Conservation (phyloP, 768 basidiomycete genomes). For the Trametes meyenii region DNA sequence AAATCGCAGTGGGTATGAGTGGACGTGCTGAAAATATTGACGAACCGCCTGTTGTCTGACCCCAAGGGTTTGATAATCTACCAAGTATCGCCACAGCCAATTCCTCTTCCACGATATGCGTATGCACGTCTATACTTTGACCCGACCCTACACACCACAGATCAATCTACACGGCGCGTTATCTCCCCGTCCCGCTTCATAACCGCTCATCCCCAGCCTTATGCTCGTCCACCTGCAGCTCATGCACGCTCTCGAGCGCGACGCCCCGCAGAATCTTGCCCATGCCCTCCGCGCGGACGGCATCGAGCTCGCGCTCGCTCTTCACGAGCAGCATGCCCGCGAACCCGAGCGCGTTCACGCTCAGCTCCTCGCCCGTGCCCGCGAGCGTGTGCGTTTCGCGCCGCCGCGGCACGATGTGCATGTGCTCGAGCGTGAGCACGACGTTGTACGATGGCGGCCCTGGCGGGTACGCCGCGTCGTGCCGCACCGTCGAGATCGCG, state of each 20-base stretch:
- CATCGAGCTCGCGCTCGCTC: conserved; percentile 74
- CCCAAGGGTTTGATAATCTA: too few relatives aligned
- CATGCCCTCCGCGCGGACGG: conserved; percentile 64
- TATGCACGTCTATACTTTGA: too few relatives aligned
- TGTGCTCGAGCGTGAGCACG: conserved; percentile 77
- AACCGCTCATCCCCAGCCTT: conserved; percentile 11
- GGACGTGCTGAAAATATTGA: too few relatives aligned
- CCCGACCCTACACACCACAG: too few relatives aligned
- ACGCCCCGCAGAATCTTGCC: conserved; percentile 65
- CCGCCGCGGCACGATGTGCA: conserved; percentile 83
- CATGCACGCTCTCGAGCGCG: conserved; percentile 68
- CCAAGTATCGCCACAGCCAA: too few relatives aligned
- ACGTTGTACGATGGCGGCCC: conserved; percentile 83
- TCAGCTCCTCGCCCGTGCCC: conserved; percentile 58
- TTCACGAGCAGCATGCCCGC: conserved; percentile 89
- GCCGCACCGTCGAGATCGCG: conserved; percentile 70
- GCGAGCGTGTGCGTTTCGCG: conserved; percentile 58
- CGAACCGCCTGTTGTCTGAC: too few relatives aligned
- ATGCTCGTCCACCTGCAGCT: conserved; percentile 50
- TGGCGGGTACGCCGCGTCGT: conserved; percentile 60
- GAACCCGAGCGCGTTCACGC: conserved; percentile 87
- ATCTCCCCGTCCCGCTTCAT: not conserved
- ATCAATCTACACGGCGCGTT: too few relatives aligned
- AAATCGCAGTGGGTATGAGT: too few relatives aligned
- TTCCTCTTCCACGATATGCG: too few relatives aligned